Evolutionary conservation across 2,329 filamentous ascomycete species (phyloP).

Genomic region (Akanthomyces dipterigenus): DNA sequence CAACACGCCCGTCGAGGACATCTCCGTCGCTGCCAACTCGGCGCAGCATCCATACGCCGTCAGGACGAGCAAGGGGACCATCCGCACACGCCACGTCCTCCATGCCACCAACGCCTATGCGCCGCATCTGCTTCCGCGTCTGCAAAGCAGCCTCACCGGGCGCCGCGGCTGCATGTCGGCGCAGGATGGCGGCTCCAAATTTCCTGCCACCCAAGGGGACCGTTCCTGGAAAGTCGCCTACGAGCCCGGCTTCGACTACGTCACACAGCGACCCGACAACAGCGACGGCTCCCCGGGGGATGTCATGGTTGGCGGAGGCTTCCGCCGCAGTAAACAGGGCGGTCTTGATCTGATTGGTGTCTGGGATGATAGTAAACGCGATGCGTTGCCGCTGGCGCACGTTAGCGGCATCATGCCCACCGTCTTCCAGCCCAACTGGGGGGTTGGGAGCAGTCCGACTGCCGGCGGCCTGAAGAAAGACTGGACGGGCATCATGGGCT

Average conservation of each 20-base stretch:
- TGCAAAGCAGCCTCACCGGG: constrained; percentile 39
- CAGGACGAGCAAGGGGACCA: constrained; percentile 35
- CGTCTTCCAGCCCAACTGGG: constrained; percentile 35
- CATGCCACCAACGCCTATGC: constrained; percentile 53
- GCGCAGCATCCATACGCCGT: constrained; percentile 32
- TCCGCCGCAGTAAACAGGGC: constrained; percentile 33
- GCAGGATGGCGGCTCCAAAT: constrained; percentile 33
- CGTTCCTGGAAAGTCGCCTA: constrained; percentile 47
- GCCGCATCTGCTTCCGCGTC: constrained; percentile 42
- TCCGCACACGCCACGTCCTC: constrained; percentile 44
- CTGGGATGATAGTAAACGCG: constrained; percentile 37
- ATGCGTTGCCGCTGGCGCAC: constrained; percentile 32
- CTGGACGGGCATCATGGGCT: constrained; percentile 45
- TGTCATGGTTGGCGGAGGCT: constrained; percentile 49
- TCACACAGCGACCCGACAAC: constrained; percentile 37
- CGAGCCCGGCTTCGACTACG: constrained; percentile 42
- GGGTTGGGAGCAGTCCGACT: constrained; percentile 14
- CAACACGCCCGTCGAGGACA: constrained; percentile 26
- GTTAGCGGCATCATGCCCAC: constrained; percentile 36
- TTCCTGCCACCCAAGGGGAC: constrained; percentile 25
- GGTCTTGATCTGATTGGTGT: constrained; percentile 41
- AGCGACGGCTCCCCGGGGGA: constrained; percentile 30
- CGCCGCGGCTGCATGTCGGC: constrained; percentile 44
- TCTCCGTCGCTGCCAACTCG: neutral
- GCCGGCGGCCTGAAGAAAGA: constrained; percentile 25